Evolutionary conservation across 23 red algal genomes (phyloP), one percentile per base, ranked within the genome.

Genomic region (Gracilaria vermiculophylla): DNA sequence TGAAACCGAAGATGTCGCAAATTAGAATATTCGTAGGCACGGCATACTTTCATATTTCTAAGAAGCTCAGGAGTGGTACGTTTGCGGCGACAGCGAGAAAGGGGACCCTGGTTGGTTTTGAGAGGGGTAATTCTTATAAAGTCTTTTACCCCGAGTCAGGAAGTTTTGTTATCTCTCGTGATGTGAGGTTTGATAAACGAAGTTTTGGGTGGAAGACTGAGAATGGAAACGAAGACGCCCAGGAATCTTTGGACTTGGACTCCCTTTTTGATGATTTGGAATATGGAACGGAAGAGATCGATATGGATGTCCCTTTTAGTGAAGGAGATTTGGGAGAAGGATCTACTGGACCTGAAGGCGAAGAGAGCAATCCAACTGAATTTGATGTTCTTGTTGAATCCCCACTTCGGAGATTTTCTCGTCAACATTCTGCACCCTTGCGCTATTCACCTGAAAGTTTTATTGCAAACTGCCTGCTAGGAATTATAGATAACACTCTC

Each of bases 71-170:
- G 9, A 31, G 19, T 49, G 83, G 83, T 39, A 87, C 76, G 47
- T 77, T 58, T 42, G 45, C 14, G 9, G 17, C 61, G 32, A 37
- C 19, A 1, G 81, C 82, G 58, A 70, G 37, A 14, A 51, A 57
- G 40, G 64, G 82, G 4, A 28, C 74, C 3, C 53, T 88, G 5
- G 84, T 78, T 16, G 84, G 50, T 12, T 88, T 72, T 65, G 67
- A 73, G 17, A 73, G 67, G 25, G 37, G 40, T 5, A 73, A 73
- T 47, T 47, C 37, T 0, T 73, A 73, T 40, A 73, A 70, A 34
- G 19, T 70, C 7, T 70, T 70, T 35, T 70, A 8, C 42, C 64
- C 64, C 6, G 64, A 70, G 1, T 2, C 33, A 15, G 42, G 1
- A 16, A 70, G 25, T 23, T 70, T 70, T 34, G 5, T 5, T 5